Evolutionary conservation across 108 stramenopile genomes (phyloP).

Genomic region (Licmophora abbreviata): DNA sequence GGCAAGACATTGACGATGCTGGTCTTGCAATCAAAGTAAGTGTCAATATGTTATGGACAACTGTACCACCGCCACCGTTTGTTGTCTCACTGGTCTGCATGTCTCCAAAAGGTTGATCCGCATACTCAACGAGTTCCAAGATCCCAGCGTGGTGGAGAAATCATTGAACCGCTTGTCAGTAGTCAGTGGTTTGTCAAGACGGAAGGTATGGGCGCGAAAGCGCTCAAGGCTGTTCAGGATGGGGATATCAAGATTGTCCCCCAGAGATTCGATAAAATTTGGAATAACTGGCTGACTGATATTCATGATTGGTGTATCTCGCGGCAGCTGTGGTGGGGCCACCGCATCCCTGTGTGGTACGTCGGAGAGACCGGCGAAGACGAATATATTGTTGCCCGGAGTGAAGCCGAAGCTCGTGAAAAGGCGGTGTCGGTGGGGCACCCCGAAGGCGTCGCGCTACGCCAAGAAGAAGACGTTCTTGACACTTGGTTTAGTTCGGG

Average conservation of each 20-base stretch:
- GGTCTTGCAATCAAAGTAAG: slow-evolving; percentile 80
- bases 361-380: slow-evolving; percentile 60
- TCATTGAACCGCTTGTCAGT: slow-evolving; percentile 97
- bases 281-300: slow-evolving; percentile 90
- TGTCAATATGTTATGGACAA: too few species aligned
- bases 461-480: slow-evolving; percentile 92
- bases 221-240: slow-evolving; percentile 77
- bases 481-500: slow-evolving; percentile 99
- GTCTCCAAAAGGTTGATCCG: slow-evolving; percentile 56
- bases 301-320: slow-evolving; percentile 97
- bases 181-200: slow-evolving; percentile 98
- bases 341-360: slow-evolving; percentile 95
- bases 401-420: slow-evolving; percentile 70
- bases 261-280: slow-evolving; percentile 84
- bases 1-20: slow-evolving; percentile 84
- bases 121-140: slow-evolving; percentile 91
- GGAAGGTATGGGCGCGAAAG: slow-evolving; percentile 85
- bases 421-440: slow-evolving; percentile 64
- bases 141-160: slow-evolving; percentile 96
- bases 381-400: slow-evolving; percentile 83
- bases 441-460: slow-evolving; percentile 51
- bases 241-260: slow-evolving; percentile 92
- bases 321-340: slow-evolving; percentile 97
- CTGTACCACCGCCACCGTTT: background rate
- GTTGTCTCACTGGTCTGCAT: too few species aligned